Conservation (phyloP, 768 basidiomycete genomes). For the Daedaleopsis sinensis region DNA sequence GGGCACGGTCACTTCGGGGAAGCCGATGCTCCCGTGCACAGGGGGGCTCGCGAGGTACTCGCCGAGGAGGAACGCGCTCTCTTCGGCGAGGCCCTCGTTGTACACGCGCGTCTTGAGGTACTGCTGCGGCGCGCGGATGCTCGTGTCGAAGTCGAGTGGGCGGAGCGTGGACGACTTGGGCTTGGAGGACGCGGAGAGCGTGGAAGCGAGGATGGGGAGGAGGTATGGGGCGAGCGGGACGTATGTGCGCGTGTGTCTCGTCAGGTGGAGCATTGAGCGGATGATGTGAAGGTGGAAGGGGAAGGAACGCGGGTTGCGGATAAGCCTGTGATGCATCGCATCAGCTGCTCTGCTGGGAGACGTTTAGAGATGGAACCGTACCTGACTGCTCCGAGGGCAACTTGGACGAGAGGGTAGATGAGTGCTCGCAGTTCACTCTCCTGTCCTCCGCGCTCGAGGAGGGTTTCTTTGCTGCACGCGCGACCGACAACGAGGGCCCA, state of each 20-base stretch:
- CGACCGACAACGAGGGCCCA: slow-evolving; percentile 89
- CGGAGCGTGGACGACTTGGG: slow-evolving; percentile 85
- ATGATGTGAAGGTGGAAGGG: slow-evolving; percentile 94
- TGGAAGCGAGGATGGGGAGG: slow-evolving; percentile 81
- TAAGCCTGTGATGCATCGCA: slow-evolving; percentile 57
- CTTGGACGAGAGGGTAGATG: slow-evolving; percentile 95
- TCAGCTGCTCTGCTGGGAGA: not conserved
- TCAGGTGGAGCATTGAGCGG: slow-evolving; percentile 85
- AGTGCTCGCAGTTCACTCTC: slow-evolving; percentile 86
- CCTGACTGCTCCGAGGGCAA: slow-evolving; percentile 92
- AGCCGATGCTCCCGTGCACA: slow-evolving; percentile 86
- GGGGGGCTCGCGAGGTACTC: slow-evolving; percentile 76
- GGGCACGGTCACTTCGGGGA: slow-evolving; percentile 90
- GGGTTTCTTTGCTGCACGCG: slow-evolving; percentile 68
- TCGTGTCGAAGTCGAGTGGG: slow-evolving; percentile 86
- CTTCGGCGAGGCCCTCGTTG: slow-evolving; percentile 81
- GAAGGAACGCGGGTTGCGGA: slow-evolving; percentile 89
- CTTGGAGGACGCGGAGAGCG: slow-evolving; percentile 65
- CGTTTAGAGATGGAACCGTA: slow-evolving; percentile 41
- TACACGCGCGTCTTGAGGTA: slow-evolving; percentile 90
- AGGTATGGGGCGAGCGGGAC: slow-evolving; percentile 88
- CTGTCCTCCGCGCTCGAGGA: slow-evolving; percentile 50
- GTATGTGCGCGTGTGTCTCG: slow-evolving; percentile 81
- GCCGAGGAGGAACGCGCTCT: slow-evolving; percentile 73
- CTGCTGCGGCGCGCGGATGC: slow-evolving; percentile 85